Evolutionary conservation across 768 basidiomycete species (phyloP).

Genomic region (Suillus hirtellus): DNA sequence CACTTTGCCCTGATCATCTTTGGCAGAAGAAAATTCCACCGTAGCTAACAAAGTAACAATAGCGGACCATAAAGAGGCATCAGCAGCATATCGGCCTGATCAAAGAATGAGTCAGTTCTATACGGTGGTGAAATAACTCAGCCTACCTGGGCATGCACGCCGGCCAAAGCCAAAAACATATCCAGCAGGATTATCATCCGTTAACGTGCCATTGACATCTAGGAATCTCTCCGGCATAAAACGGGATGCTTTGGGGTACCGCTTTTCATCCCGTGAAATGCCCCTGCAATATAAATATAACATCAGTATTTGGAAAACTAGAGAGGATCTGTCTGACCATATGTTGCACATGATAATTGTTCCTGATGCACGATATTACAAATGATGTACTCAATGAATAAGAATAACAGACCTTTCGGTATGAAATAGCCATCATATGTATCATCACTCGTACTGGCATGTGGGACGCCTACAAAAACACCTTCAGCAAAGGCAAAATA

Average conservation of each 20-base stretch:
- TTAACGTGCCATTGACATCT: background rate
- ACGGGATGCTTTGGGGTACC: background rate
- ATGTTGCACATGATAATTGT: background rate
- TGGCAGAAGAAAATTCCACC: background rate
- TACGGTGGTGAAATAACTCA: background rate
- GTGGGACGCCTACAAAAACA: background rate
- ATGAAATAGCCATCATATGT: background rate
- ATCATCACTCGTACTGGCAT: background rate
- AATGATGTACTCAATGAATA: background rate
- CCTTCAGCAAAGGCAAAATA: background rate
- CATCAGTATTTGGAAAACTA: background rate
- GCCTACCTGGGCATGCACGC: background rate
- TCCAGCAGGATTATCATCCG: background rate
- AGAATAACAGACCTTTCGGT: background rate
- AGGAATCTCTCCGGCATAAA: background rate
- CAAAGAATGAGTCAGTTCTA: background rate
- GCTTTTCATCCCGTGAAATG: background rate
- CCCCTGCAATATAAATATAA: background rate
- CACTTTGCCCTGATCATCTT: slow-evolving; percentile 9
- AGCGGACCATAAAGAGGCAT: slow-evolving; percentile 11
- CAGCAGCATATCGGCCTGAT: slow-evolving; percentile 8
- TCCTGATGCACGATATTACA: background rate
- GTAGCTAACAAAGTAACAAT: slow-evolving; percentile 12
- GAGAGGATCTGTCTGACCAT: background rate
- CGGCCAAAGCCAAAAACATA: background rate